Conservation (phyloP, 1,139 yeast genomes). For the Debaryomycetaceae sp. region DNA sequence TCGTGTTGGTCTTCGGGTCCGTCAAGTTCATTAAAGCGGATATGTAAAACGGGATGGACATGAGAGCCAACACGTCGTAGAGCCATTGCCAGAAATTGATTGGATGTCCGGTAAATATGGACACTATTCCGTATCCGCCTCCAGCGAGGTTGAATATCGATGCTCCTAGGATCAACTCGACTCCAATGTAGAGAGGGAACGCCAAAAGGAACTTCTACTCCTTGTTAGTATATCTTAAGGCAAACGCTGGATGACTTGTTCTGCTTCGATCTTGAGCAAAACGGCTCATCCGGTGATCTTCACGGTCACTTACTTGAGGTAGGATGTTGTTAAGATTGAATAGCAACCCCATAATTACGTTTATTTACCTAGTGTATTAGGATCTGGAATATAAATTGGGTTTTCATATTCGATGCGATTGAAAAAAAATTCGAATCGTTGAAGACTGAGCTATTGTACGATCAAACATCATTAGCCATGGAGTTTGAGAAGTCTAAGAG, state of each 20-base stretch:
- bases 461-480: constrained; percentile 1
- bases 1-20: constrained; percentile 25
- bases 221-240: background rate
- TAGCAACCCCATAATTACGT: background rate
- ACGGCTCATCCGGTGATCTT: background rate
- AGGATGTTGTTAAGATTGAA: constrained; percentile 1
- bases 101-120: constrained; percentile 88
- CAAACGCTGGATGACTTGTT: no score
- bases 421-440: background rate
- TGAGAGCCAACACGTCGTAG: constrained; percentile 63
- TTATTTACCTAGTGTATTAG: background rate
- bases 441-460: background rate
- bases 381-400: background rate
- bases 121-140: constrained; percentile 82
- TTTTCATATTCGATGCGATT: background rate
- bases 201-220: constrained; percentile 51
- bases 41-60: constrained; percentile 63
- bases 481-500: constrained; percentile 1
- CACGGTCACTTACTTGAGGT: background rate
- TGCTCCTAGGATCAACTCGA: constrained; percentile 74
- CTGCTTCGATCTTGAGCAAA: no score
- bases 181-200: constrained; percentile 82
- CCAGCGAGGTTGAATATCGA: constrained; percentile 86
- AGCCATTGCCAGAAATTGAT: constrained; percentile 81
- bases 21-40: constrained; percentile 51